A percentile compares a stretch with the other conserved stretches of the same genome.
Evolutionary conservation across 257 asterid genomes (phyloP).

Genomic region (Cynanchum wilfordii): DNA sequence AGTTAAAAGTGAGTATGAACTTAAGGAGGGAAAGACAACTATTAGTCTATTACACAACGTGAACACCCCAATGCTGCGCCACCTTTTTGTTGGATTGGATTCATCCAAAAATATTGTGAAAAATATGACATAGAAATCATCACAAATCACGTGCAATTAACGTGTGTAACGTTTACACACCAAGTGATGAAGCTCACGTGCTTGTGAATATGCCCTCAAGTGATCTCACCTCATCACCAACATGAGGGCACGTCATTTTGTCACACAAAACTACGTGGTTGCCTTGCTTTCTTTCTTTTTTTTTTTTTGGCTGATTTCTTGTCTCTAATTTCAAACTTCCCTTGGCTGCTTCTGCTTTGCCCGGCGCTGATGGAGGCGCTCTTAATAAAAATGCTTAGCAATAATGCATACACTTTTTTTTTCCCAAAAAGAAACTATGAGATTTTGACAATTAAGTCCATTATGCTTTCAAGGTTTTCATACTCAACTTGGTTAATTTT

Average conservation of each 20-base stretch:
- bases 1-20: not conserved
- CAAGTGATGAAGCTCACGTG: not conserved
- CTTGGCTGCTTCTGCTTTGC: not conserved
- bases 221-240: not conserved
- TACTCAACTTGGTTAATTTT: no score
- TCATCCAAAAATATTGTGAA: not conserved
- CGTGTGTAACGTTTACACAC: not conserved
- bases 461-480: not conserved
- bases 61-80: not conserved
- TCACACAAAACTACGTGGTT: not conserved
- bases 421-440: no score
- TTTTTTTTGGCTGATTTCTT: not conserved
- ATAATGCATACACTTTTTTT: not conserved
- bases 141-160: conserved; percentile 22
- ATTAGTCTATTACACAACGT: conserved; percentile 5
- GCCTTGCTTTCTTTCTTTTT: not conserved
- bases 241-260: not conserved
- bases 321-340: not conserved
- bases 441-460: no score
- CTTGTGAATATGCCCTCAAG: not conserved
- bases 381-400: not conserved
- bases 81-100: conserved; percentile 7
- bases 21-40: conserved; percentile 7
- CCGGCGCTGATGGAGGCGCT: conserved; percentile 4
- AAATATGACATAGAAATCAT: not conserved